A percentile compares a stretch with the other conserved stretches of the same genome.
Evolutionary conservation across 495 filamentous ascomycete species (phyloP).

Genomic region (Parmelia sp.): DNA sequence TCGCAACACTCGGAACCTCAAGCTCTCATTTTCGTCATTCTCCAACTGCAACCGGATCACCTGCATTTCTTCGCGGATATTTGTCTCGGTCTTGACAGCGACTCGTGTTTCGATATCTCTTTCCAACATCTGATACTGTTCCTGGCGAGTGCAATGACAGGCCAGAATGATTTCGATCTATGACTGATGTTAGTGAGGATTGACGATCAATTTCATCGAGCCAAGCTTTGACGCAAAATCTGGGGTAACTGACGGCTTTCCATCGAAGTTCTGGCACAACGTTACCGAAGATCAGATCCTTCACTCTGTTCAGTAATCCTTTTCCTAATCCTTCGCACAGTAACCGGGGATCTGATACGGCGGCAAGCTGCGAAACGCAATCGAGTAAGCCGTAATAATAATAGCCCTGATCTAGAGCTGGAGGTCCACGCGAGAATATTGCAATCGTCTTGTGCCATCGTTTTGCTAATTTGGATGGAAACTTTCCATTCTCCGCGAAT

Average conservation of each 20-base stretch:
- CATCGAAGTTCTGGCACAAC: slow-evolving; percentile 13
- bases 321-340: not conserved
- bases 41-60: not conserved
- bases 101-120: not conserved
- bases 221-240: not conserved
- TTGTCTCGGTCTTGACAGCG: not conserved
- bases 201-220: too few relatives aligned
- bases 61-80: not conserved
- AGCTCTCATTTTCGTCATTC: not conserved
- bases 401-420: slow-evolving; percentile 5
- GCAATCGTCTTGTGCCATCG: not conserved
- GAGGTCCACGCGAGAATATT: not conserved
- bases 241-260: slow-evolving; percentile 16
- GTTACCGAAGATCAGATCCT: slow-evolving; percentile 1
- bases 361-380: slow-evolving; percentile 6
- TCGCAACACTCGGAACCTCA: not conserved
- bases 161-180: slow-evolving; percentile 4
- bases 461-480: not conserved
- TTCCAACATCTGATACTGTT: not conserved
- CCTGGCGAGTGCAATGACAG: not conserved
- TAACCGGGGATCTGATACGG: not conserved
- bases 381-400: slow-evolving; percentile 10
- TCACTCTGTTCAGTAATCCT: not conserved
- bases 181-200: not conserved
- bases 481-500: not conserved